Evolutionary conservation across 495 filamentous ascomycete genomes (phyloP).

Genomic region (Daldinia caldariorum): DNA sequence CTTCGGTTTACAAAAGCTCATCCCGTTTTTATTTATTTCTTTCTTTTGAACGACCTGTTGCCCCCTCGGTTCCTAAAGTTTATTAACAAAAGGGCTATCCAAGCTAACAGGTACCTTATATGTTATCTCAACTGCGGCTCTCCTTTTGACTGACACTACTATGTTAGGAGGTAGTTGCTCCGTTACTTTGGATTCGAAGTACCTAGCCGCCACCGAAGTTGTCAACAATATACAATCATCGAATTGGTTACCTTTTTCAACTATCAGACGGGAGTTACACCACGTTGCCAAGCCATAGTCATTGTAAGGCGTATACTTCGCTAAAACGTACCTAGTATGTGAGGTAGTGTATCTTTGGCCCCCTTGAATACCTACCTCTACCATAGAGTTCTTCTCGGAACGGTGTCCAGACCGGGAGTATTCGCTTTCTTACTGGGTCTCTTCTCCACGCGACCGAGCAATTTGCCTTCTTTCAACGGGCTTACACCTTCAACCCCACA

Average conservation of each 20-base stretch:
- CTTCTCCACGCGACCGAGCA: not conserved
- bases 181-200: too few relatives aligned
- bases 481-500: slow-evolving; percentile 18
- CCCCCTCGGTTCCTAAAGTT: not conserved
- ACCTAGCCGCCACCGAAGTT: too few relatives aligned
- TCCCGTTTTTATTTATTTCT: too few relatives aligned
- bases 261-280: slow-evolving; percentile 2
- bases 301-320: not conserved
- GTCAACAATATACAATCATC: slow-evolving; percentile 6
- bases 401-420: slow-evolving; percentile 3
- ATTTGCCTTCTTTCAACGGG: not conserved
- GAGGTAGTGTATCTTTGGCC: too few relatives aligned
- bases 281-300: slow-evolving; percentile 14
- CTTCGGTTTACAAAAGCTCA: not conserved
- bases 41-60: too few relatives aligned
- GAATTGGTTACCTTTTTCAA: not conserved
- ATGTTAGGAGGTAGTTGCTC: too few relatives aligned
- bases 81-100: too few relatives aligned
- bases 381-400: not conserved
- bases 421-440: not conserved
- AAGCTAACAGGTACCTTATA: too few relatives aligned
- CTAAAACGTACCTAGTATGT: not conserved
- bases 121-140: not conserved
- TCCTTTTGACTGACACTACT: not conserved
- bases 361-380: too few relatives aligned